Evolutionary conservation across 2,329 filamentous ascomycete species (phyloP).

Genomic region (Beauveria medogensis): DNA sequence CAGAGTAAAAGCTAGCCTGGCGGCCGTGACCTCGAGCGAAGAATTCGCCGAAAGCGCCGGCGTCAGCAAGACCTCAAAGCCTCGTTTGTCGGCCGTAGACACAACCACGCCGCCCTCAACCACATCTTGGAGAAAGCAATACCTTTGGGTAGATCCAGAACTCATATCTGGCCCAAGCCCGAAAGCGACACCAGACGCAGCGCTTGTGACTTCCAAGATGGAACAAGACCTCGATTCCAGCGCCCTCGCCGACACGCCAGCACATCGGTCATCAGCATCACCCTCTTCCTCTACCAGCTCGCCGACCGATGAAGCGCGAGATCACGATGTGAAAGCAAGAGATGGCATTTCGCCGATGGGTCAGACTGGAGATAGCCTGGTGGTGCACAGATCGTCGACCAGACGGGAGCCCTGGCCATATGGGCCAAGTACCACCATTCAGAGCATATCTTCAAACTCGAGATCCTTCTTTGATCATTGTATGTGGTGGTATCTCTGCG

Average conservation of each 20-base stretch:
- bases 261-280: not conserved
- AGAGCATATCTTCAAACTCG: conserved; percentile 20
- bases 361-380: not conserved
- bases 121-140: not conserved
- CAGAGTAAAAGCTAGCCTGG: conserved; percentile 12
- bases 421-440: conserved; percentile 10
- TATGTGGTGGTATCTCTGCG: conserved; percentile 14
- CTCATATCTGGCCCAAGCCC: not conserved
- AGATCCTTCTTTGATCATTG: conserved; percentile 30
- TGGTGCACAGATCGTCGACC: not conserved
- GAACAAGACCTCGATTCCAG: not conserved
- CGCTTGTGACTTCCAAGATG: not conserved
- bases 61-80: not conserved
- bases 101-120: not conserved
- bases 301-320: not conserved
- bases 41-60: not conserved
- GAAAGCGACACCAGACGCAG: not conserved
- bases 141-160: conserved; percentile 1
- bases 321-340: not conserved
- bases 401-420: not conserved
- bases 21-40: not conserved
- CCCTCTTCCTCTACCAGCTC: not conserved
- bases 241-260: not conserved
- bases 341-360: not conserved
- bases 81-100: not conserved